A percentile compares a stretch with the other conserved stretches of the same genome.
Evolutionary conservation across 2,329 filamentous ascomycete species (phyloP).

Genomic region (Sarocladium strictum): DNA sequence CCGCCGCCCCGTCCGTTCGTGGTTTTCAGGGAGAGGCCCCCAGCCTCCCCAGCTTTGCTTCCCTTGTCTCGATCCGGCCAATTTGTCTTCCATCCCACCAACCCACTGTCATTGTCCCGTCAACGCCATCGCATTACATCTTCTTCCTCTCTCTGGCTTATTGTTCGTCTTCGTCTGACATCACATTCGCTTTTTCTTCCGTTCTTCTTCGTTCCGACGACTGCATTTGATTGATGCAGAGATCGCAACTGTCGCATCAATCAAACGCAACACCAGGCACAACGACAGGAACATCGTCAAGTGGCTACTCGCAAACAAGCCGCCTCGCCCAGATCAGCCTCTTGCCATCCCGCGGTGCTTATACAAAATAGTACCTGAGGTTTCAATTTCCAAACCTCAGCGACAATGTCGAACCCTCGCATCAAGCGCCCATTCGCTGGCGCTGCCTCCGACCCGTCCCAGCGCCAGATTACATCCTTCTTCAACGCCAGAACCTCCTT

Average conservation of each 20-base stretch:
- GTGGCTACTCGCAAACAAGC: not conserved
- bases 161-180: not conserved
- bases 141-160: not conserved
- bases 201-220: not conserved
- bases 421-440: constrained; percentile 58
- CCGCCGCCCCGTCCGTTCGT: too few species aligned
- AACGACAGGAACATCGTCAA: not conserved
- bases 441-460: constrained; percentile 49
- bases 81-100: not conserved
- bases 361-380: too few species aligned
- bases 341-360: too few species aligned
- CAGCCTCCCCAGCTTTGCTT: not conserved
- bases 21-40: not conserved
- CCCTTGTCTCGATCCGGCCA: constrained; percentile 1
- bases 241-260: not conserved
- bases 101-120: not conserved
- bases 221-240: too few species aligned
- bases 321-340: too few species aligned
- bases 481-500: constrained; percentile 37
- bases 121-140: not conserved
- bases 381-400: too few species aligned
- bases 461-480: constrained; percentile 60
- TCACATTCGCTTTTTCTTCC: not conserved
- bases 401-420: constrained; percentile 44
- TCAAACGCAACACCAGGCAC: not conserved